A percentile compares a stretch with the other conserved stretches of the same genome.
Evolutionary conservation across 495 filamentous ascomycete genomes (phyloP).

Genomic region (Astrocystis sublimbata): DNA sequence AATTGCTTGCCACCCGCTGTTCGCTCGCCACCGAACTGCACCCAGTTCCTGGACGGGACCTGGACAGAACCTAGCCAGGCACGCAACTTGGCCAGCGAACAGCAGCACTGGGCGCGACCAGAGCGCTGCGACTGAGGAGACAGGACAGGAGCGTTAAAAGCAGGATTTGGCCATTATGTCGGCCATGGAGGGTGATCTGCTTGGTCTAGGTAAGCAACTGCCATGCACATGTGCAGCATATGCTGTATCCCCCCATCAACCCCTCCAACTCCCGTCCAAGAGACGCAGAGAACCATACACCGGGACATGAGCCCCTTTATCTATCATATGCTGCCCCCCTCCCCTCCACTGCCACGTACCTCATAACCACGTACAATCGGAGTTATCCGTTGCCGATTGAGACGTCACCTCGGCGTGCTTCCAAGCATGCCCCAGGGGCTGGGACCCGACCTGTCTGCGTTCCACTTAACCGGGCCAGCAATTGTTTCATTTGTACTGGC

Average conservation of each 20-base stretch:
- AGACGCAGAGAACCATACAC: neutral
- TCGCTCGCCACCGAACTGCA: constrained; percentile 9
- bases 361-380: neutral
- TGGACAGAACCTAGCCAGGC: too few species aligned
- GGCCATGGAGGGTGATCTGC: constrained; percentile 20
- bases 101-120: constrained; percentile 6
- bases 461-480: constrained; percentile 40
- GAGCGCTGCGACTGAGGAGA: constrained; percentile 16
- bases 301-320: constrained; percentile 13
- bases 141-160: constrained; percentile 7
- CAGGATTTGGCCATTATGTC: constrained; percentile 20
- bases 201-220: constrained; percentile 18
- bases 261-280: too few species aligned
- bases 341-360: too few species aligned
- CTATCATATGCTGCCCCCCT: neutral
- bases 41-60: constrained; percentile 5
- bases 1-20: constrained; percentile 1
- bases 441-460: constrained; percentile 12
- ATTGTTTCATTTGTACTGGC: constrained; percentile 55
- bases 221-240: constrained; percentile 7
- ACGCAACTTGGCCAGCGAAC: neutral
- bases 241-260: constrained; percentile 1
- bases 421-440: neutral
- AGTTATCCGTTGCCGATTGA: constrained; percentile 6
- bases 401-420: neutral